A percentile compares a stretch with the other conserved stretches of the same genome.
Evolutionary conservation across 176 grass and related monocot genomes (phyloP).

Genomic region (Carex littledalei): DNA sequence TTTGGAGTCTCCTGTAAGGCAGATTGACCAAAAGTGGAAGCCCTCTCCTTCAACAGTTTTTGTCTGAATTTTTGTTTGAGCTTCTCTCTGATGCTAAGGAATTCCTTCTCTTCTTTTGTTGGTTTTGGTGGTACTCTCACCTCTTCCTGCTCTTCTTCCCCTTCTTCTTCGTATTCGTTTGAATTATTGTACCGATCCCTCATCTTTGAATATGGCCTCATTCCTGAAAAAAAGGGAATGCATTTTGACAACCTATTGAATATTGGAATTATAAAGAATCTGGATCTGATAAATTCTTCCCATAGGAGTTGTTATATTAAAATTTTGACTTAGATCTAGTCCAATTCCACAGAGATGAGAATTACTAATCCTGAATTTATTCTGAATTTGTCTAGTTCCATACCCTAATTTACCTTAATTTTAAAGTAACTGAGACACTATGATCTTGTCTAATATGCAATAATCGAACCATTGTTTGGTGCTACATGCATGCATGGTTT

Average conservation of each 20-base stretch:
- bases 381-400: neutral
- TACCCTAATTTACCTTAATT: neutral
- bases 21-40: constrained; percentile 25
- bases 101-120: constrained; percentile 38
- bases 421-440: neutral
- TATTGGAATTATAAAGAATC: neutral
- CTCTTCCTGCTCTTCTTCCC: constrained; percentile 18
- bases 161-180: constrained; percentile 27
- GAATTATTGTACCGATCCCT: constrained; percentile 12
- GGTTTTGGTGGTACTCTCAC: constrained; percentile 21
- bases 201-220: constrained; percentile 3
- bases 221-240: neutral
- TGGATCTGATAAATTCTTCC: neutral
- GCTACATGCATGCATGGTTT: no score
- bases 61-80: constrained; percentile 29
- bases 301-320: neutral
- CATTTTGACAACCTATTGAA: neutral
- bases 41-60: constrained; percentile 27
- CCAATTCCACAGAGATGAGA: neutral
- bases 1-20: neutral
- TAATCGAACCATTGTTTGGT: no score
- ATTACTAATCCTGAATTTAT: neutral
- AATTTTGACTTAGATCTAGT: neutral
- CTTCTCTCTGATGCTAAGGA: constrained; percentile 30
- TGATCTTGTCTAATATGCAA: neutral